A percentile compares a stretch with the other conserved stretches of the same genome.
These are phyloP conservation scores for Volvariella volvacea DNA, from an alignment of 1,284 basidiomycete genomes.

Conservation along the genomic window DNA sequence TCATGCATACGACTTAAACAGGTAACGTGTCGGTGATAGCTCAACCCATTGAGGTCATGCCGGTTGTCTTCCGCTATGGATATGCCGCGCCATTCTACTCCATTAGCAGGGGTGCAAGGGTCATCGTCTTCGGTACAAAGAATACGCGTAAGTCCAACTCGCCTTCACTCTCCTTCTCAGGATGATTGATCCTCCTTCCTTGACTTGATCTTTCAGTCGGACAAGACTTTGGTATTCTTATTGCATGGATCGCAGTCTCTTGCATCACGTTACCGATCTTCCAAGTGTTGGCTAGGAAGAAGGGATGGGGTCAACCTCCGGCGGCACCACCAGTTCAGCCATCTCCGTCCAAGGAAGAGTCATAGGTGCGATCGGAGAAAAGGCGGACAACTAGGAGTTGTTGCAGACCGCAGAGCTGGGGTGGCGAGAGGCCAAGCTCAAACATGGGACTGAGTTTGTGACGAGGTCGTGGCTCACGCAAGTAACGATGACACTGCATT, in stretches of 20 bases:
- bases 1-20: conserved; percentile 16
- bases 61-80: conserved; percentile 57
- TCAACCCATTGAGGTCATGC: conserved; percentile 65
- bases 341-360: too few species aligned
- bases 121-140: conserved; percentile 64
- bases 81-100: conserved; percentile 74
- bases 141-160: conserved; percentile 41
- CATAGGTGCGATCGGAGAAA: too few species aligned
- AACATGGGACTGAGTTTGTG: too few species aligned
- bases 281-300: conserved; percentile 30
- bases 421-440: too few species aligned
- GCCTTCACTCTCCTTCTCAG: background rate
- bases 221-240: conserved; percentile 52
- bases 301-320: too few species aligned
- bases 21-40: conserved; percentile 64
- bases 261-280: conserved; percentile 43
- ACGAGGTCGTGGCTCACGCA: too few species aligned
- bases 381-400: too few species aligned
- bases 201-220: conserved; percentile 33
- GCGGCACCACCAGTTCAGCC: too few species aligned
- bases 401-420: too few species aligned
- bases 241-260: conserved; percentile 48
- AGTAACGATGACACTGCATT: too few species aligned
- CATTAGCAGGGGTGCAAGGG: conserved; percentile 50
- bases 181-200: background rate